phyloP scores from a whole-genome alignment of 805 yeast genomes.

The Ogataea parapolymorpha region DNA sequence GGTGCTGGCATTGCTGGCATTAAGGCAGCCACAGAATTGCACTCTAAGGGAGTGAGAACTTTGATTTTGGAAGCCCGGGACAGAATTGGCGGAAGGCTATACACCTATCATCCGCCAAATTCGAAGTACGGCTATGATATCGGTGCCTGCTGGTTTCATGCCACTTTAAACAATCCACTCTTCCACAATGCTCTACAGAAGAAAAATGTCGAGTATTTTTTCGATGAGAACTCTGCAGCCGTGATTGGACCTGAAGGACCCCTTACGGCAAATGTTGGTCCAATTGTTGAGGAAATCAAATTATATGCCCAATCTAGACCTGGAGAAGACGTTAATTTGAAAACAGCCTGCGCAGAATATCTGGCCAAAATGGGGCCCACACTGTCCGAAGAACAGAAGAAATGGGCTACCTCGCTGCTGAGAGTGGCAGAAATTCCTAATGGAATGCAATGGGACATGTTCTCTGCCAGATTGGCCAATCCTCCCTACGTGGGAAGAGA shows the following conservation, averaged over 20 bases:
- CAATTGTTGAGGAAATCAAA: conserved; percentile 34
- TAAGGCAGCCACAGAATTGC: conserved; percentile 43
- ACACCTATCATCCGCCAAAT: conserved; percentile 27
- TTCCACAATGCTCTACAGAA: conserved; percentile 30
- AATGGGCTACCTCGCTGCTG: conserved; percentile 28
- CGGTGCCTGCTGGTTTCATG: conserved; percentile 58
- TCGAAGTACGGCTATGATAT: conserved; percentile 37
- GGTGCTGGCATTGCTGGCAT: conserved; percentile 55
- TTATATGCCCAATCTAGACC: conserved; percentile 27
- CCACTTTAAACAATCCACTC: conserved; percentile 40
- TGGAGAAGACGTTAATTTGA: conserved; percentile 23
- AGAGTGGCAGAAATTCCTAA: conserved; percentile 29
- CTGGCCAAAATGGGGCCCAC: conserved; percentile 16
- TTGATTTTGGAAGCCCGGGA: conserved; percentile 45
- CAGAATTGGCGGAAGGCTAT: conserved; percentile 44
- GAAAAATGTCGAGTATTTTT: conserved; percentile 24
- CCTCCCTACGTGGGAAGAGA: conserved; percentile 32
- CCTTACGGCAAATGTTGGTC: conserved; percentile 28
- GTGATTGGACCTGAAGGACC: conserved; percentile 27
- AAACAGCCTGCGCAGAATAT: conserved; percentile 26
- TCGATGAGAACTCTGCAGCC: conserved; percentile 35
- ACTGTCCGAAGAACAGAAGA: conserved; percentile 25
- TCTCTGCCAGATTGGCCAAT: conserved; percentile 25
- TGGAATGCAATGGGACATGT: conserved; percentile 31
- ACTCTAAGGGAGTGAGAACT: conserved; percentile 32